Base-by-base conservation (phyloP, 2,329 filamentous ascomycete genomes). In the Coniochaeta hoffmannii region DNA sequence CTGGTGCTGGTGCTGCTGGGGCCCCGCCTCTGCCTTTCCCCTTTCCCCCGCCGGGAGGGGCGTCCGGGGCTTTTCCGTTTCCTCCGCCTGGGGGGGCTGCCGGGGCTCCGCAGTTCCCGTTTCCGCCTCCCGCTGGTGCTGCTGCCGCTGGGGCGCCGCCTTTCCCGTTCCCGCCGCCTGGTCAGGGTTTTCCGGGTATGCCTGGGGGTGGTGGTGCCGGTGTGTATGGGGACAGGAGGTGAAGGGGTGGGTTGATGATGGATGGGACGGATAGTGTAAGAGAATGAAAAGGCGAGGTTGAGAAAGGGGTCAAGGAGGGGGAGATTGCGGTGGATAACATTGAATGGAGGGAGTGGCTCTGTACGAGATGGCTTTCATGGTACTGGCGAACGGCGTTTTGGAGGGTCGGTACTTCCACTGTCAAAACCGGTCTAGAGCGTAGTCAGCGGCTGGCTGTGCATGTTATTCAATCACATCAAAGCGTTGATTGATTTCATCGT, bases 41-140 rank as follows among this genome's bases (percentile, higher is more conserved):
- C 14, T 65, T 66, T 57, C 67, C 67, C 26, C 70, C 72, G 15
- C 70, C 70, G 31, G 69, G 68, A 41, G 67, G 67, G 24, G 65
- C 66, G 61, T 50, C 51, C 36, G 36, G 36, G 36, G 64, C 65
- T n/a, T 67, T 67, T 38, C 63, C 61, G 51, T 65, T 69, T 17
- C 66, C 65, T 3, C 59, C 59, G 35, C 59, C 59, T 8, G 59
- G 58, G 58, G 73, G 61, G 58, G 74, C 24, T 28, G 49, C 64
- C 4, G 63, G 63, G 7, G 64, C 63, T 17, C 64, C 64, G 2
- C 58, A 60, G 1, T 62, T 63, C 36, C 62, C 59, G 6, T 58
- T 58, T 26, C 50, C 53, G 4, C 49, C 49, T 34, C 49, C 10
- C 14, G 49, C 9, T 22, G 41, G 12, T 26, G 41, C 8, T 46